These are phyloP conservation scores for Aspergillus nidulans DNA, from an alignment of 495 filamentous ascomycete genomes.

Conservation along the genomic window DNA sequence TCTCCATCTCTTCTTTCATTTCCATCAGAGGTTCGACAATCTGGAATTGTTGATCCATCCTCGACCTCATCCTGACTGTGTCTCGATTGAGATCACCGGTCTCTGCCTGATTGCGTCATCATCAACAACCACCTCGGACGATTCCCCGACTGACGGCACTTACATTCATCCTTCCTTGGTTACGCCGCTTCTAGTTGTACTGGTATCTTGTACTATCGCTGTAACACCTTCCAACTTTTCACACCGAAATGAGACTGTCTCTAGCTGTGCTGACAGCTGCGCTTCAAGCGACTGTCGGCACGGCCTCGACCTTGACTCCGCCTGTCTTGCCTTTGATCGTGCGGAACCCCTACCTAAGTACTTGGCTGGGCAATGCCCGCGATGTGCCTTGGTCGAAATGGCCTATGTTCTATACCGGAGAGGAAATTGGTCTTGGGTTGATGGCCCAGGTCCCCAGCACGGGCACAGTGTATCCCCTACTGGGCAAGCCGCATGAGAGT, in stretches of 20 bases:
- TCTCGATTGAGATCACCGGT: not conserved
- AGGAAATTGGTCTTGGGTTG: constrained; percentile 76
- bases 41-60: not conserved
- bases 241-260: constrained; percentile 32
- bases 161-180: not conserved
- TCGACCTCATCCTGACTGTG: not conserved
- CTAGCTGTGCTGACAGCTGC: constrained; percentile 32
- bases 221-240: not conserved
- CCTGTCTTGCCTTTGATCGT: constrained; percentile 85
- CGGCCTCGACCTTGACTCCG: constrained; percentile 56
- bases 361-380: constrained; percentile 77
- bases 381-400: constrained; percentile 84
- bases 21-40: not conserved
- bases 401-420: constrained; percentile 93
- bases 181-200: not conserved
- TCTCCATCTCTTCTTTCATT: not conserved
- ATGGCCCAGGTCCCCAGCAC: constrained; percentile 71
- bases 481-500: constrained; percentile 84
- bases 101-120: constrained; percentile 5
- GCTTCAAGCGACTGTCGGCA: constrained; percentile 32
- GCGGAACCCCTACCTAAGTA: constrained; percentile 86
- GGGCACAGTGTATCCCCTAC: constrained; percentile 73
- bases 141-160: not conserved
- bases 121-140: not conserved
- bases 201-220: not conserved